Evolutionary conservation across 176 grass and related monocot species (phyloP), one percentile per base, ranked within the genome.

Genomic region (Calamus simplicifolius): DNA sequence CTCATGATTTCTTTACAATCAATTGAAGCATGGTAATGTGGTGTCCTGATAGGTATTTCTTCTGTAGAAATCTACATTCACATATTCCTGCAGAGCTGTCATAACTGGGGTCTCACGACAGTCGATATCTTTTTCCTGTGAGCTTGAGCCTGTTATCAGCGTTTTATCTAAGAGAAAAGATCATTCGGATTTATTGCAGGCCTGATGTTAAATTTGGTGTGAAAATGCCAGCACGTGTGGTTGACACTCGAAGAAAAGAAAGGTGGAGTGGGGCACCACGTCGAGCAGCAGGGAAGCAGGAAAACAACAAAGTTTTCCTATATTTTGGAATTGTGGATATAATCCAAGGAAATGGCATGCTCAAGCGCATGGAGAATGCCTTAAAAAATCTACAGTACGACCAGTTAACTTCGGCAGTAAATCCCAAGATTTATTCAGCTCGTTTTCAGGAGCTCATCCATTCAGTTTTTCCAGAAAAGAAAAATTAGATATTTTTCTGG

Each of bases 321-420:
- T 27, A 50, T 64, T 18, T 64, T 6, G 61, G 61, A 25, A 64
- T 64, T 26, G 38, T 50, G 8, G 43, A 64, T 49, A 64, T 27
- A 19, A 31, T 64, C 25, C 61, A 64, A 64, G 61, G 61, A 14
- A 25, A 25, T 4, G 16, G 38, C 19, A 5, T 49, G 19, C 38
- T 50, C 6, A 64, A 64, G 43, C 43, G 43, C 6, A 18, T 50
- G 61, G 61, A 63, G 43, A 30, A 50, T 23, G 61, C 48, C 2
- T 50, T 63, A 18, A 63, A 23, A 16, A 49, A 3, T 63, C 61
- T 63, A 19, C 61, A 50, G 0, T 49, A 23, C 2, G 61, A 64
- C 21, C 19, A 16, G 10, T 17, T 16, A n/a, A 50, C 6, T 8
- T 64, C 43, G 50, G 38, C 19, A n/a, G 5, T 31, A 23, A 49